phyloP scores from a whole-genome alignment of 2,329 filamentous ascomycete genomes.

The Aspergillus phoenicis region DNA sequence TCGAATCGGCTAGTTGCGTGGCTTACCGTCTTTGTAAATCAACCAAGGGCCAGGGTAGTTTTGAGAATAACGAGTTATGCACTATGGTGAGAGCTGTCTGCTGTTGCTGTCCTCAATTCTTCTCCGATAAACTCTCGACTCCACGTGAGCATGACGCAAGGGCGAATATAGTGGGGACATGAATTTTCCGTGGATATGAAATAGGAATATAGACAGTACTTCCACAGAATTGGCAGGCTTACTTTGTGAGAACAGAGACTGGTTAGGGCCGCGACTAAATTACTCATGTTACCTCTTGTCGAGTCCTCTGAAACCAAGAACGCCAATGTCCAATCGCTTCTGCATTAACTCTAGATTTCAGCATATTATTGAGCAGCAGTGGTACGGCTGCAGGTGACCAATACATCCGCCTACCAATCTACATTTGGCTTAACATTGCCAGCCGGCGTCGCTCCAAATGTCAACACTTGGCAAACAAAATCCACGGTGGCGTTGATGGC shows the following conservation, averaged over 20 bases:
- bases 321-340: background rate
- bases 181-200: background rate
- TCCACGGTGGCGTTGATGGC: background rate
- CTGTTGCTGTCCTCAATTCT: background rate
- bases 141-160: background rate
- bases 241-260: background rate
- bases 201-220: background rate
- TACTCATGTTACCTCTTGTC: background rate
- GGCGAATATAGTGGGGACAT: background rate
- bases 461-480: background rate
- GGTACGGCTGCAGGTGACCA: background rate
- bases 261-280: background rate
- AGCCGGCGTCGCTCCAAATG: background rate
- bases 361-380: background rate
- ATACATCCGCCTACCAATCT: background rate
- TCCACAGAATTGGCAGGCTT: background rate
- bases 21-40: background rate
- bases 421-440: background rate
- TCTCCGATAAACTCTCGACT: background rate
- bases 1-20: slow-evolving; percentile 6
- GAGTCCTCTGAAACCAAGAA: background rate
- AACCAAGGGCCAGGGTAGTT: background rate
- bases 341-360: background rate
- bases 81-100: background rate
- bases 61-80: background rate